These are phyloP conservation scores for Jaminaea rosea DNA, from an alignment of 1,284 basidiomycete genomes.

Conservation along the genomic window DNA sequence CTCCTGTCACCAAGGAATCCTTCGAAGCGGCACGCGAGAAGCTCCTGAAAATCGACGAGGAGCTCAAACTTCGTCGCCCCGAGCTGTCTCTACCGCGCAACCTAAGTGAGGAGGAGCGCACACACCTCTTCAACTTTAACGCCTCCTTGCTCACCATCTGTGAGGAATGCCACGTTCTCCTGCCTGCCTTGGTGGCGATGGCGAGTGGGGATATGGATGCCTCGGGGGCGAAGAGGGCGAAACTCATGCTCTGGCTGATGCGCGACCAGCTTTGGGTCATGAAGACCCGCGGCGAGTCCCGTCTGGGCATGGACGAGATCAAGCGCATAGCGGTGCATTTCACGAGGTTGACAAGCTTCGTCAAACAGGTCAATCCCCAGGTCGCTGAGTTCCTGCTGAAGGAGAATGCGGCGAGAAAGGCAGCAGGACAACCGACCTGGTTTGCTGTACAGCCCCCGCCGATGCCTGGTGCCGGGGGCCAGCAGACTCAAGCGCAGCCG, in stretches of 20 bases:
- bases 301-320: conserved; percentile 31
- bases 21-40: not conserved
- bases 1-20: not conserved
- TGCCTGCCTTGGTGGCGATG: conserved; percentile 44
- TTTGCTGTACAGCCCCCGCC: not conserved
- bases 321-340: conserved; percentile 45
- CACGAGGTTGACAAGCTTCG: conserved; percentile 43
- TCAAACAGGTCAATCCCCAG: conserved; percentile 35
- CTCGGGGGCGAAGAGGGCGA: conserved; percentile 29
- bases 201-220: conserved; percentile 31
- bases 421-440: not conserved
- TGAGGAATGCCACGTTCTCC: conserved; percentile 16
- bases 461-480: not conserved
- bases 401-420: conserved; percentile 1
- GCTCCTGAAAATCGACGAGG: not conserved
- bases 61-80: not conserved
- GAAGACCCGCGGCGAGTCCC: conserved; percentile 30
- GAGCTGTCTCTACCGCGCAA: not conserved
- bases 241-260: conserved; percentile 45
- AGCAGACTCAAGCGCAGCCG: not conserved
- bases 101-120: not conserved
- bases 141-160: not conserved
- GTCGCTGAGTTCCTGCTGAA: conserved; percentile 18
- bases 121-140: not conserved
- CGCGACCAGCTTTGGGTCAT: conserved; percentile 35